A percentile compares a stretch with the other conserved stretches of the same genome.
Conservation (phyloP, 768 basidiomycete species). For the Termitomyces sp. region DNA sequence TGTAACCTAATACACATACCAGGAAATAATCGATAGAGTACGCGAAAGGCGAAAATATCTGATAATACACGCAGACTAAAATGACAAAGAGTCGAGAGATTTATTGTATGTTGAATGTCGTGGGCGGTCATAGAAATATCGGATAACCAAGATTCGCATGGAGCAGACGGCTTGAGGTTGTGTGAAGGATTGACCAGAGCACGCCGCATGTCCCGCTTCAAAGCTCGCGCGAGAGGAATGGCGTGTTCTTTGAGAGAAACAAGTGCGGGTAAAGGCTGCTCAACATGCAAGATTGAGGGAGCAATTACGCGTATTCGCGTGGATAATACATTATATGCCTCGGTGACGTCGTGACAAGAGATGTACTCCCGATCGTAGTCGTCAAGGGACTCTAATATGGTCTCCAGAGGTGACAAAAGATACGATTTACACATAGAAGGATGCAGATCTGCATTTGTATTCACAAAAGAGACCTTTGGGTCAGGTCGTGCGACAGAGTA, state of each 20-base stretch:
- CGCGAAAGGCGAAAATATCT: conserved; percentile 42
- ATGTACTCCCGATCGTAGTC: conserved; percentile 28
- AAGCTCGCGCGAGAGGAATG: conserved; percentile 28
- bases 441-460: not conserved
- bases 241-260: conserved; percentile 27
- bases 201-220: conserved; percentile 49
- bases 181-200: conserved; percentile 29
- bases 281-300: conserved; percentile 11
- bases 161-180: conserved; percentile 8
- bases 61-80: conserved; percentile 47
- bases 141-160: conserved; percentile 15
- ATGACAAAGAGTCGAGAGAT: conserved; percentile 43
- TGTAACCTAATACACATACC: conserved; percentile 30
- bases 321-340: conserved; percentile 54
- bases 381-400: conserved; percentile 41
- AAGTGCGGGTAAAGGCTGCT: conserved; percentile 19
- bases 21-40: conserved; percentile 39
- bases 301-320: conserved; percentile 33
- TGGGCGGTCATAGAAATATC: conserved; percentile 23
- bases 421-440: conserved; percentile 17
- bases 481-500: not conserved
- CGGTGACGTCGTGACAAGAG: conserved; percentile 50
- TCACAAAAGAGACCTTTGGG: not conserved
- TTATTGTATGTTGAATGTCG: conserved; percentile 32
- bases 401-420: conserved; percentile 39